Evolutionary conservation across 768 basidiomycete species (phyloP), one percentile per base, ranked within the genome.

Genomic region (Tylopilus cervinicoccineus): DNA sequence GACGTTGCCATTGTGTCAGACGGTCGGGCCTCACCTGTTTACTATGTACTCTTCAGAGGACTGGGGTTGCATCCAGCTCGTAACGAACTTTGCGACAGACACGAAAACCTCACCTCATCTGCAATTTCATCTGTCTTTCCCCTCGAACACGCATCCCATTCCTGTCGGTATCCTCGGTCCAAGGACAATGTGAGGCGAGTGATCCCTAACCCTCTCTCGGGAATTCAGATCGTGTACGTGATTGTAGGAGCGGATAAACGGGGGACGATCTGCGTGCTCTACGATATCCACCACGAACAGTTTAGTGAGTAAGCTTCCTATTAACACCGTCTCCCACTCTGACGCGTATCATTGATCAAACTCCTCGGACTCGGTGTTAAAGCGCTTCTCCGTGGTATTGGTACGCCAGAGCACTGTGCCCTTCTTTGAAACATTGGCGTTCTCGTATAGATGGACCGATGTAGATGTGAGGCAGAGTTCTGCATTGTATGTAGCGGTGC

Each of bases 11-110:
- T 80, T 45, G 76, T 79, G 36, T 64, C 63, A 52, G 70, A 70
- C 36, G 67, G 72, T 43, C 66, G 67, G 24, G 80, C 75, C 2
- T 69, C 77, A 2, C 76, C 77, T 3, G 69, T 83, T 19, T 63
- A 79, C 34, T 66, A n/a, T n/a, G n/a, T n/a, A 77, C 33, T 76
- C 79, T 12, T 52, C 70, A 0, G 80, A 81, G 43, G 82, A 85
- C n/a, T 84, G 79, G 78, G 76, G 78, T 14, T 80, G 80, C 33
- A 80, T 85, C 2, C 81, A 80, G 43, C 71, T 78, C 27, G 82
- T 80, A 5, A 55, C 70, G 6, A 2, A 59, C 17, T 26, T 24
- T 20, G 34, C 16, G 8, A 23, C 71, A 16, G 85, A 88, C 61
- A 79, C 29, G 63, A 78, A 47, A 87, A 86, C 56, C 70, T 74